Base-by-base conservation (phyloP, 306 rosid genomes). In the Lathyrus tuberosus region DNA sequence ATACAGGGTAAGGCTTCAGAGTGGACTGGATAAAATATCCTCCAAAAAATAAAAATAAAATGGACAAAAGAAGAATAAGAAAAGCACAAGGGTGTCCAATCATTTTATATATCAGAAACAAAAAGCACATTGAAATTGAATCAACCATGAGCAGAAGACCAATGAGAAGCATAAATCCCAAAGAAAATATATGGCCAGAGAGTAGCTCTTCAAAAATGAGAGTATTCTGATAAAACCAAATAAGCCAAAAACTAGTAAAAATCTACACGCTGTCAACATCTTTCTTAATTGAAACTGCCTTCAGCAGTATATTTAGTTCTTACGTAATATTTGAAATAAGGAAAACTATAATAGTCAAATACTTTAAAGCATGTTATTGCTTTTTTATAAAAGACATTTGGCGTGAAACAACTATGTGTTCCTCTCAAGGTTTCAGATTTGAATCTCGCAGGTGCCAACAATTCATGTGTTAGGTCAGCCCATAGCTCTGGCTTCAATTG, bases 221-320 rank as follows among this genome's bases (percentile, higher is more conserved):
- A 56, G 40, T 57, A 26, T 26, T 28, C 11, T 57, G 62, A 40
- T 28, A 13, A 57, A 57, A 57, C 30, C 15, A 30, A 71, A 57
- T 58, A 43, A 42, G 33, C 33, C 17, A 53, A 69, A 70, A 42
- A 62, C 24, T 48, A 64, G 35, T 59, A 44, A 60, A 20, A 47
- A 48, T 26, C 1, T 13, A 49, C 48, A 64, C 8, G 24, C 53
- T 20, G 37, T 18, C 53, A 33, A 33, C 54, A 5, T 18, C 3
- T 33, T 60, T 60, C 17, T 14, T 24, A 24, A 24, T 24, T 24
- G 26, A 24, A 24, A 24, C 26, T 24, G 26, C 26, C 26, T 24
- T 24, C 26, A 24, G 26, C 20, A 10, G 63, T 13, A 16, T 48
- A 61, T 33, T 14, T 61, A 35, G 60, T 72, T 62, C 20, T 22